Evolutionary conservation across 805 yeast species (phyloP).

Genomic region (Monosporozyma unispora): DNA sequence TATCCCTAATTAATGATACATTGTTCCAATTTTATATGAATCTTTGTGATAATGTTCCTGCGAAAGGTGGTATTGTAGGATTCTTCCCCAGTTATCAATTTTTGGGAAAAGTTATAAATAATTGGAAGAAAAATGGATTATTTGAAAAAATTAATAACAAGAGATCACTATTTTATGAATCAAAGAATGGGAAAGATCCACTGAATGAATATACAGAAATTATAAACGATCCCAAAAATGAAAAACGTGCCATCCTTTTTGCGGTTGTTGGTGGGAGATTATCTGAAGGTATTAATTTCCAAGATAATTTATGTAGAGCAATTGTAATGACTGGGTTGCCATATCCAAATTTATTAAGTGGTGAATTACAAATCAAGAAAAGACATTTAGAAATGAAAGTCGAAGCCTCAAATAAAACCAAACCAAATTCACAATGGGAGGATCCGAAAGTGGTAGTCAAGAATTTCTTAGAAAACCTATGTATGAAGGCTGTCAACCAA

Average conservation of each 20-base stretch:
- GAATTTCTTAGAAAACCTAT: constrained; percentile 68
- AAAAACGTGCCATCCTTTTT: constrained; percentile 56
- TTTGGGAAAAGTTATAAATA: constrained; percentile 38
- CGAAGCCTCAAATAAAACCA: constrained; percentile 10
- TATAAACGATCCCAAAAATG: constrained; percentile 20
- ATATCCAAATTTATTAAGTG: constrained; percentile 75
- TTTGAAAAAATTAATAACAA: constrained; percentile 30
- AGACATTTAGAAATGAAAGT: constrained; percentile 50
- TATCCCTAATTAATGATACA: constrained; percentile 33
- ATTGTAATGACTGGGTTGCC: constrained; percentile 85
- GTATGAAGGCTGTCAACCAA: constrained; percentile 88
- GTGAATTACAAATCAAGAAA: constrained; percentile 67
- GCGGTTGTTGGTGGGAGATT: constrained; percentile 90
- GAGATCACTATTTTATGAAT: constrained; percentile 52
- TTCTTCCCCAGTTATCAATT: constrained; percentile 83
- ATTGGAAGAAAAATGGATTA: constrained; percentile 41
- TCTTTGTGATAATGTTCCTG: constrained; percentile 38
- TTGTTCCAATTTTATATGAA: constrained; percentile 34
- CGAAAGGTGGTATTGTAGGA: constrained; percentile 56
- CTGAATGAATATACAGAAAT: constrained; percentile 43
- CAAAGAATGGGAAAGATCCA: constrained; percentile 37
- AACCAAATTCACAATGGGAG: constrained; percentile 37
- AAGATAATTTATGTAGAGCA: constrained; percentile 79
- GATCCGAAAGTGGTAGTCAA: constrained; percentile 42
- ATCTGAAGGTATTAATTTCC: constrained; percentile 89